Base-by-base conservation (phyloP, 805 yeast genomes). In the Metschnikowia reukaufii region DNA sequence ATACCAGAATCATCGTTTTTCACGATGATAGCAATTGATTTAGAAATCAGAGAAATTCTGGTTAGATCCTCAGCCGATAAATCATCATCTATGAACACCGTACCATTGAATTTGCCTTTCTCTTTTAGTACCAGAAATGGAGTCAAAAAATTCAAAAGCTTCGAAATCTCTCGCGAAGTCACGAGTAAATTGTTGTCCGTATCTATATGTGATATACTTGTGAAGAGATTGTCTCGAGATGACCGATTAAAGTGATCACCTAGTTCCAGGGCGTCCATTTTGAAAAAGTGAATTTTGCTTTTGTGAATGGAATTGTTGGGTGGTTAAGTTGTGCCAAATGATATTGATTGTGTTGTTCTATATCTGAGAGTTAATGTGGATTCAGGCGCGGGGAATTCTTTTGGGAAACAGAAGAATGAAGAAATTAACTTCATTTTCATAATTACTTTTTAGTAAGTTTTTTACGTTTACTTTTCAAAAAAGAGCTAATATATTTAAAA, bases 101-200 rank as follows among this genome's bases (percentile, higher is more conserved):
- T 32, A 30, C 47, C 44, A 7, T 51, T 49, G 40, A 84, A 77
- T 43, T 81, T 67, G 3, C 77, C 83, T 32, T 65, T 68, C 32
- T 70, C 68, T 55, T 79, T 79, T 25, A 84, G 68, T 6, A 63
- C 59, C 45, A 78, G 73, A 60, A 83, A 83, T 9, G 84, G 79
- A 10, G 82, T 75, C 30, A 83, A 64, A 31, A 68, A 68, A 58
- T 85, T 80, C 46, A 84, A 63, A 10, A 77, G 58, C 0, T 77
- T 65, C 2, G 84, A 70, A 32, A 83, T 58, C 4, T 63, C 57
- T 27, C 68, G 67, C 49, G 83, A 84, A 29, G 82, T 61, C 13
- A 75, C 44, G 17, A 62, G 56, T 25, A 62, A 51, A 37, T 57
- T 60, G 44, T 60, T 59, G 12, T 53, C 42, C 9, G 70, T 57